These are phyloP conservation scores for Prinsepia uniflora DNA, from an alignment of 306 rosid genomes.

Conservation along the genomic window DNA sequence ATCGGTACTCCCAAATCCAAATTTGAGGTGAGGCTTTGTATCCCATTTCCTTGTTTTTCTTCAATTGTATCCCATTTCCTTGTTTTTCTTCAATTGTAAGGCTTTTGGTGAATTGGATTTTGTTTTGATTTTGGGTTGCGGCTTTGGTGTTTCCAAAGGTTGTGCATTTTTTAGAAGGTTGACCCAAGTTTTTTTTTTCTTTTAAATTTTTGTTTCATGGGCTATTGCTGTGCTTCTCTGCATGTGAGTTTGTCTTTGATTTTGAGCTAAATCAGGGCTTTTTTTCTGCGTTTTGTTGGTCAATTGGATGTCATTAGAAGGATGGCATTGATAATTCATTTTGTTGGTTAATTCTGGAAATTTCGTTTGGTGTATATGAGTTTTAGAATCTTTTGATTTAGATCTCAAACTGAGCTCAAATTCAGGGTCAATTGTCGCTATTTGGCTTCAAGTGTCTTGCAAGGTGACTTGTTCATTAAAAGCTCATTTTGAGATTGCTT, in stretches of 20 bases:
- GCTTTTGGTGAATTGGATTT: slow-evolving; percentile 3
- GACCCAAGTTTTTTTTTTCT: background rate
- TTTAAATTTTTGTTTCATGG: slow-evolving; percentile 3
- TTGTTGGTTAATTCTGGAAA: background rate
- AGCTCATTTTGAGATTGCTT: background rate
- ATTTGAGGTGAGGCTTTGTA: slow-evolving; percentile 49
- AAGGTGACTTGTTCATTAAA: background rate
- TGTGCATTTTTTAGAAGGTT: background rate
- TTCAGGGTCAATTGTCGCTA: slow-evolving; percentile 9
- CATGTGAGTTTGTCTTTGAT: slow-evolving; percentile 17
- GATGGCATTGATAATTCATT: slow-evolving; percentile 4
- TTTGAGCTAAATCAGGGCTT: slow-evolving; percentile 7
- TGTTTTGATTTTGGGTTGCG: slow-evolving; percentile 8
- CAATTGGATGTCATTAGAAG: background rate
- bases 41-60: slow-evolving; percentile 1
- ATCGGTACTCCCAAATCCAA: slow-evolving; percentile 51
- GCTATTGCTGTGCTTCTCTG: background rate
- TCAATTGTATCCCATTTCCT: slow-evolving; percentile 1
- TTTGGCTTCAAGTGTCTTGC: background rate
- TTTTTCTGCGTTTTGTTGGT: background rate
- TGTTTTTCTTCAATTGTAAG: background rate
- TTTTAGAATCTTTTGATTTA: slow-evolving; percentile 6
- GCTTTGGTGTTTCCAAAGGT: background rate
- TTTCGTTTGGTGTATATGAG: slow-evolving; percentile 1
- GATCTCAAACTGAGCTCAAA: slow-evolving; percentile 35